Base-by-base conservation (phyloP, 2,329 filamentous ascomycete species). In the Monosporascus sp. region DNA sequence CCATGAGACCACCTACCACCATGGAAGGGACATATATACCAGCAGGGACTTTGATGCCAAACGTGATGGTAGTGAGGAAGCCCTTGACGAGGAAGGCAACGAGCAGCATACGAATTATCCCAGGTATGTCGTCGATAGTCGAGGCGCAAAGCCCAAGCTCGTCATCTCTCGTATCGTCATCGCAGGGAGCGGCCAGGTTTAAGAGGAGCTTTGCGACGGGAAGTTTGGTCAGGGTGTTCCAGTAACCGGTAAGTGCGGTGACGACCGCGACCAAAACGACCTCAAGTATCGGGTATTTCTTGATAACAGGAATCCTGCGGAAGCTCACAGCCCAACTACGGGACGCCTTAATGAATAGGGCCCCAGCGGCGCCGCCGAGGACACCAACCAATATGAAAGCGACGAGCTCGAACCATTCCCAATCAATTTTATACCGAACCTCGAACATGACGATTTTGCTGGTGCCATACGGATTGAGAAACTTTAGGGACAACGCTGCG, bases 1-100 rank as follows among this genome's bases (percentile, higher is more conserved):
- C 93, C 76, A 96, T 86, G 19, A 99, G 76, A 65, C 94, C 94
- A 59, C 94, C 94, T 19, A 97, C 91, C 27, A 97, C 94, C 94
- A 99, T 99, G 63, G 93, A 97, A 3, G 94, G 94, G 2, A 99
- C 92, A 64, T 99, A 99, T 61, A 99, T 97, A 58, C 94, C 94
- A 1, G 93, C 91, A 9, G 94, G 94, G 0, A 97, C 86, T 78
- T 97, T 97, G 78, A 97, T 92, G 26, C 93, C 93, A 71, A 97
- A 97, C 0, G 93, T 96, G 59, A 97, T 86, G 46, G 88, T 86
- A 0, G 94, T 97, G 43, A 99, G 73, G 46, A 93, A 77, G 0
- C 90, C 88, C 69, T 99, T 99, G 74, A 97, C 87, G 26, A 97
- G 73, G 59, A 97, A 94, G 0, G 93, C 93, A 19, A 86, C 71